Evolutionary conservation across 1,139 yeast genomes (phyloP), one percentile per base, ranked within the genome.

Genomic region (Geotrichum histeridarum): DNA sequence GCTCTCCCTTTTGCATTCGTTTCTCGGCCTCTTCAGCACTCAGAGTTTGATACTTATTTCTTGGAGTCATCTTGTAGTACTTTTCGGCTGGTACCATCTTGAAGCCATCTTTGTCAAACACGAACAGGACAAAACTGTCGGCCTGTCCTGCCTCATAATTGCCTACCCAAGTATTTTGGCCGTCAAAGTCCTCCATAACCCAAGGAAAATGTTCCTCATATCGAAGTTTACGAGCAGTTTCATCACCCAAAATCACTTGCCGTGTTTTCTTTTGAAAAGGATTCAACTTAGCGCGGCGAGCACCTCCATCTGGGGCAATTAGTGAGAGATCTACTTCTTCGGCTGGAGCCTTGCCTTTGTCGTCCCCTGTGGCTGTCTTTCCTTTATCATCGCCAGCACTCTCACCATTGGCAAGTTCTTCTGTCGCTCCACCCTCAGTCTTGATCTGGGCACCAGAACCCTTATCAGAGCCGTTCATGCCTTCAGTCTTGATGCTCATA

Each of bases 141-240:
- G 91, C 81, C 60, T 86, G 86, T 9, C 94, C 95, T 1, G 98
- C 99, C 72, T 93, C 99, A 71, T 88, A 91, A 63, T 86, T 86
- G 37, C 99, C 97, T 22, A 91, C 97, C 85, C 88, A 93, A 0
- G 95, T 94, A 68, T 93, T 91, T 59, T 82, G 79, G 54, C 96
- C 96, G 63, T 89, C 96, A 69, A 87, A 91, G 71, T 94, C 99
- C 72, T 91, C 97, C 77, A 94, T 76, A 17, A 94, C 95, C 99
- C 99, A 93, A 0, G 99, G 99, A 64, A 88, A 91, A 67, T 85
- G 89, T 71, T 93, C 99, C 70, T 93, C 99, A 67, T 91, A 93
- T 64, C 98, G 77, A 60, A 93, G 73, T 66, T 82, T 85, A 59
- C 94, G 79, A 59, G 89, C 91, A 9, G 80, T 81, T 62, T 90